Percentiles rank a stretch among this genome's conserved stretches.
phyloP scores from a whole-genome alignment of 2,329 filamentous ascomycete genomes.

The Pseudonectria buxi region DNA sequence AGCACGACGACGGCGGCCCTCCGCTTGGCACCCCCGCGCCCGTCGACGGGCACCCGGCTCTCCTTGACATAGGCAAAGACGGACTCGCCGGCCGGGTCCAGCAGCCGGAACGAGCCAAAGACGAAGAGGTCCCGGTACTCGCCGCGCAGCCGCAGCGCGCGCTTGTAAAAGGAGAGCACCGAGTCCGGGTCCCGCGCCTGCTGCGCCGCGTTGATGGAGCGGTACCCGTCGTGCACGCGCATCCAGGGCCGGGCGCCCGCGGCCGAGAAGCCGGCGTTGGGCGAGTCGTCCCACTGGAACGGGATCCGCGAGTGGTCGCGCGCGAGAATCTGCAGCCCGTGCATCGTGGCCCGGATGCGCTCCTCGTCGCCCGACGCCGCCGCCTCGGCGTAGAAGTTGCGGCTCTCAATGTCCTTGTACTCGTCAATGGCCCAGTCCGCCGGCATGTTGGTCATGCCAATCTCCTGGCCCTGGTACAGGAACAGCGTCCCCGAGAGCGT shows the following conservation, averaged over 20 bases:
- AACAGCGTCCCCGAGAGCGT: slow-evolving; percentile 49
- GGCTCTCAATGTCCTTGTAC: slow-evolving; percentile 48
- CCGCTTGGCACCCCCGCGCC: slow-evolving; percentile 12
- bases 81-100: slow-evolving; percentile 42
- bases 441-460: slow-evolving; percentile 54
- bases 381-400: slow-evolving; percentile 44
- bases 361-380: slow-evolving; percentile 28
- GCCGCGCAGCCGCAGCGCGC: slow-evolving; percentile 45
- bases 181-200: slow-evolving; percentile 40
- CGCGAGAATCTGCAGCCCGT: slow-evolving; percentile 49
- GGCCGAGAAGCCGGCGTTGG: slow-evolving; percentile 55
- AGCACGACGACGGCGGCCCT: slow-evolving; percentile 35
- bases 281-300: slow-evolving; percentile 55
- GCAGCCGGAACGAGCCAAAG: slow-evolving; percentile 52
- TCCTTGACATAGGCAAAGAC: slow-evolving; percentile 51
- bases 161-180: slow-evolving; percentile 55
- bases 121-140: slow-evolving; percentile 53
- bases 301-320: slow-evolving; percentile 60
- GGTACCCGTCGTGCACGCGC: slow-evolving; percentile 54
- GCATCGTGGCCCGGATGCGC: slow-evolving; percentile 39
- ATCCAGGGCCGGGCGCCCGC: slow-evolving; percentile 53
- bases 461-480: slow-evolving; percentile 55
- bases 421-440: slow-evolving; percentile 43
- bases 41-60: slow-evolving; percentile 12
- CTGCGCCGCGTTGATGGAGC: slow-evolving; percentile 46